Evolutionary conservation across 805 yeast genomes (phyloP), one percentile per base, ranked within the genome.

Genomic region (Ogataea minuta): DNA sequence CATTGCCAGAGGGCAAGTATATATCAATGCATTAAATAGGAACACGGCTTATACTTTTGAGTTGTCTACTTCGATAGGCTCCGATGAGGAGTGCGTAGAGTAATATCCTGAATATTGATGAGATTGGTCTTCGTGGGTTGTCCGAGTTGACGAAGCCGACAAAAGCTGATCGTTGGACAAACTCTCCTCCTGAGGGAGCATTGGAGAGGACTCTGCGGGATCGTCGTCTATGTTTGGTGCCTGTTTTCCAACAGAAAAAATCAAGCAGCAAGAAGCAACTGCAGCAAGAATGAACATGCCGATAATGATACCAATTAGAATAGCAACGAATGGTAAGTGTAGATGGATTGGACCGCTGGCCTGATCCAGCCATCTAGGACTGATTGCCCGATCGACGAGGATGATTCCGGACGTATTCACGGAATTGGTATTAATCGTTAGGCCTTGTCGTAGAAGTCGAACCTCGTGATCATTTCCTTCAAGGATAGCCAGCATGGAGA

Each of bases 381-480:
- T 73, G n/a, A 85, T 64, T 2, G 90, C 87, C 34, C 77, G 68
- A 46, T 85, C 91, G 31, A 84, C 66, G 2, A 81, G 55, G 46
- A 82, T 78, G 1, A 85, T 72, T 46, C 90, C 84, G 14, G 70
- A 53, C 10, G 52, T 36, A 23, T 32, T 28, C 6, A 49, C 42
- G 15, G 19, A 8, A 11, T 31, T 21, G 11, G 42, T 36, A 8
- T 40, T 27, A 4, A 75, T 63, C 0, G 82, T 66, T 50, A 86
- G 77, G 3, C 93, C 95, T 51, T 71, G 76, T 11, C 74, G 67
- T 23, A 82, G 43, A 3, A 85, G 59, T 35, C 81, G 60, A 0
- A 82, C 84, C 50, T 77, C 82, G 44, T 71, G 77, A 36, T 73
- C 76, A 39, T 64, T 57, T 17, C 80, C 81, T 35, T 75, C 70